Evolutionary conservation across 441 rosid species (phyloP), one percentile per base, ranked within the genome.

Genomic region (Corymbia calophylla): DNA sequence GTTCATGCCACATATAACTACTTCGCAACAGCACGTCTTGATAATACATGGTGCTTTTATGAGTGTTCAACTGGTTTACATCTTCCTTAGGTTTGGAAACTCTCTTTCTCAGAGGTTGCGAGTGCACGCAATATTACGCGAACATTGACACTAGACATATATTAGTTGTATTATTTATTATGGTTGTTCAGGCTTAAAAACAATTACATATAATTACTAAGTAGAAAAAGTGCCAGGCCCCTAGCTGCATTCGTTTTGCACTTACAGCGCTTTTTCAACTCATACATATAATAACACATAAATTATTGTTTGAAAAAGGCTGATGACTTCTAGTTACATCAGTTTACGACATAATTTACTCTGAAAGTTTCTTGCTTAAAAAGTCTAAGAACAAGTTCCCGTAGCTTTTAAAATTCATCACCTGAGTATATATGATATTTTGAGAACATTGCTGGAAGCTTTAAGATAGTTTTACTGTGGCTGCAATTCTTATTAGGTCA

Each of bases 1-100:
- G 98, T 97, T 85, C 99, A 96, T 88, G 98, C 99, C 90, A 98
- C 99, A 23, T 97, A 96, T 82, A 96, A 94, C 87, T 98, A 96
- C 93, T 98, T 98, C 86, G 99, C 96, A 87, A 95, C 98, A 53
- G 99, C 99, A 90, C 96, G 98, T 70, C 97, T 97, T 44, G 99
- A 98, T 91, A 95, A 91, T 90, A 92, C 98, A 18, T 98, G 99
- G 99, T 96, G 97, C 94, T 98, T 98, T 92, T 97, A 97, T 62
- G 99, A 98, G 94, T 93, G 97, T 90, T 93, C 97, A 51, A 94
- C 99, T 87, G 98, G 99, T 85, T 90, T 92, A 91, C 95, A 99
- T 94, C 94, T 97, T 94, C 86, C 97, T 53, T 98, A 98, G 99
- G 99, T 98, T 80, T 51, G 49, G 4, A 3, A 16, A n/a, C 39